Conservation (phyloP, 1,139 yeast genomes). For the Candida albicans region DNA sequence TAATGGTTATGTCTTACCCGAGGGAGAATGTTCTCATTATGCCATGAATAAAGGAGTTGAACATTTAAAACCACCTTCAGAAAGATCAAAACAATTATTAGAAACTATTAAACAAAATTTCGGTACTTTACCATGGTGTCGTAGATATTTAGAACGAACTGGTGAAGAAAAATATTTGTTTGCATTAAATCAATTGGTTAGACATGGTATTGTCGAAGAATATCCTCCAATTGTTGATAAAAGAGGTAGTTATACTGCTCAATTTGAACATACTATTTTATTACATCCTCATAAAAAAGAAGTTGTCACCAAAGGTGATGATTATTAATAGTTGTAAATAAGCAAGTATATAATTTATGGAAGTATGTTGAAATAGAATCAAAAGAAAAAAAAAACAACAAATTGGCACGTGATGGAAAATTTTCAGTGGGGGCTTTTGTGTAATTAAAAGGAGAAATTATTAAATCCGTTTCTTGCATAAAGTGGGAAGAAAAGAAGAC, state of each 20-base stretch:
- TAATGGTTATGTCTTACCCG: constrained; percentile 78
- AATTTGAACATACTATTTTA: constrained; percentile 89
- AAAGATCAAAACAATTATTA: constrained; percentile 67
- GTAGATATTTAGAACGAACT: constrained; percentile 86
- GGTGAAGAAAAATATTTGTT: constrained; percentile 91
- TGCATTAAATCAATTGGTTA: constrained; percentile 85
- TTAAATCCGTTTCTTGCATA: too few species aligned
- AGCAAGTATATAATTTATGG: too few species aligned
- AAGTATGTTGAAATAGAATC: too few species aligned
- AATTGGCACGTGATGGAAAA: too few species aligned
- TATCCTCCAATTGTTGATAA: constrained; percentile 95
- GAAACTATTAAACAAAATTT: constrained; percentile 73
- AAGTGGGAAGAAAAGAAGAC: too few species aligned
- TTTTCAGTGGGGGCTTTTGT: too few species aligned
- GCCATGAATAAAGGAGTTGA: constrained; percentile 57
- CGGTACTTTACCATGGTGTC: constrained; percentile 95
- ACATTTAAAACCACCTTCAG: constrained; percentile 49
- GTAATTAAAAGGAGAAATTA: too few species aligned
- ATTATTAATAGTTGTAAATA: constrained; percentile 48
- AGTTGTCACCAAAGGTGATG: constrained; percentile 93
- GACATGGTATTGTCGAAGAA: constrained; percentile 83
- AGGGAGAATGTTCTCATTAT: constrained; percentile 95
- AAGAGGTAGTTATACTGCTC: constrained; percentile 91
- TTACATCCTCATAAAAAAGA: constrained; percentile 91
- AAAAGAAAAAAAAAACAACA: too few species aligned